Evolutionary conservation across 257 asterid genomes (phyloP).

Genomic region (Rubia yunnanensis): DNA sequence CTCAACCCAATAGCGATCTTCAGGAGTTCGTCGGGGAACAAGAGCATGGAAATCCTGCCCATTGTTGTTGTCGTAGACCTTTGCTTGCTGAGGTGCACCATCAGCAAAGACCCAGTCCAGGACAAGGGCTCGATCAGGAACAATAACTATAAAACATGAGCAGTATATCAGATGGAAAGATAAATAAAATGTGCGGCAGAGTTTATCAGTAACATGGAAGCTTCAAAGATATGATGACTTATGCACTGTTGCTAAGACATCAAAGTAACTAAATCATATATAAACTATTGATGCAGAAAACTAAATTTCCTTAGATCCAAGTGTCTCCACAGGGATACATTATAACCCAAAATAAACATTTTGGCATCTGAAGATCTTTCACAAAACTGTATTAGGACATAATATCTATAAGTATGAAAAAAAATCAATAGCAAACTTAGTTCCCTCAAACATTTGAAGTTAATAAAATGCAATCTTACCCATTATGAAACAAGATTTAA

Average conservation of each 20-base stretch:
- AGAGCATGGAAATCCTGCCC: conserved; percentile 73
- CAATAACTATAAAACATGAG: conserved; percentile 53
- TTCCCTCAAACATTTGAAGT: neutral
- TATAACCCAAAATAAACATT: neutral
- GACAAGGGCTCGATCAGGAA: conserved; percentile 68
- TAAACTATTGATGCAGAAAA: neutral
- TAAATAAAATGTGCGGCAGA: neutral
- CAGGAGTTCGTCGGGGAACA: conserved; percentile 45
- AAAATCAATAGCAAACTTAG: neutral
- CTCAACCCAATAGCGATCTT: conserved; percentile 67
- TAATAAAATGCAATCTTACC: neutral
- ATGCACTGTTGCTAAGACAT: neutral
- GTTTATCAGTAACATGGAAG: neutral
- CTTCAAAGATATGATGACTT: neutral
- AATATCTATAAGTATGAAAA: neutral
- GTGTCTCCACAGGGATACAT: neutral
- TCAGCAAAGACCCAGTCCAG: conserved; percentile 98
- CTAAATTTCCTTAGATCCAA: neutral
- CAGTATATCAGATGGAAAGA: conserved; percentile 16
- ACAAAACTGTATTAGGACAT: neutral
- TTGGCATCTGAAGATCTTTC: neutral
- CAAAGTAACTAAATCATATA: neutral
- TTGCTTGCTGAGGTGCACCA: conserved; percentile 75
- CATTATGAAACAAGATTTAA: neutral
- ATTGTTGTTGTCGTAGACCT: conserved; percentile 60